phyloP scores from a whole-genome alignment of 2,329 filamentous ascomycete genomes.

The Capronia epimyces region DNA sequence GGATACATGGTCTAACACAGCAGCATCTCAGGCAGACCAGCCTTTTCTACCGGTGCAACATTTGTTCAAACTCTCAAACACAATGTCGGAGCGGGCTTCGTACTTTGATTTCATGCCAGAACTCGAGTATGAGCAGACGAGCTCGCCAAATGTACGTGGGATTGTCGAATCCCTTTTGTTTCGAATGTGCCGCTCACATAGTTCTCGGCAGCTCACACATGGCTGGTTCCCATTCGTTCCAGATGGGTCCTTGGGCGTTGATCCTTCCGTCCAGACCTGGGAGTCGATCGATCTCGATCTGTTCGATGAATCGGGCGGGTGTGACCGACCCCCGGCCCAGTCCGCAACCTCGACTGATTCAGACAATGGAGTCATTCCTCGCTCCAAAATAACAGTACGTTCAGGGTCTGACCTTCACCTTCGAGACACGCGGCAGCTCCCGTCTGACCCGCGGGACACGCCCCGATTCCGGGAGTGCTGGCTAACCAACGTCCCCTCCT shows the following conservation, averaged over 20 bases:
- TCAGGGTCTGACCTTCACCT: not conserved
- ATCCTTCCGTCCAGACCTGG: not conserved
- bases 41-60: not conserved
- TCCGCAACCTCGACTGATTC: slow-evolving; percentile 1
- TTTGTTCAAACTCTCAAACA: not conserved
- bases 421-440: not conserved
- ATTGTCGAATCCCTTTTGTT: no score
- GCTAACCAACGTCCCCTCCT: not conserved
- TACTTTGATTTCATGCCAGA: slow-evolving; percentile 6
- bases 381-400: slow-evolving; percentile 14
- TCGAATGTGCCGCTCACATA: not conserved
- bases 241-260: not conserved
- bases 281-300: not conserved
- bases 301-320: not conserved
- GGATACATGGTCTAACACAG: not conserved
- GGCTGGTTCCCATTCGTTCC: slow-evolving; percentile 1
- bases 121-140: slow-evolving; percentile 2
- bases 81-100: not conserved
- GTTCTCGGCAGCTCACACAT: slow-evolving; percentile 1
- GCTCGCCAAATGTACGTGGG: slow-evolving; percentile 6
- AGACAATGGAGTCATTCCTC: slow-evolving; percentile 1
- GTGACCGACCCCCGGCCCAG: not conserved
- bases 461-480: not conserved
- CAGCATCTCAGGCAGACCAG: not conserved
- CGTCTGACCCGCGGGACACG: not conserved